Evolutionary conservation across 768 basidiomycete species (phyloP), one percentile per base, ranked within the genome.

Genomic region (Tylopilus sp.): DNA sequence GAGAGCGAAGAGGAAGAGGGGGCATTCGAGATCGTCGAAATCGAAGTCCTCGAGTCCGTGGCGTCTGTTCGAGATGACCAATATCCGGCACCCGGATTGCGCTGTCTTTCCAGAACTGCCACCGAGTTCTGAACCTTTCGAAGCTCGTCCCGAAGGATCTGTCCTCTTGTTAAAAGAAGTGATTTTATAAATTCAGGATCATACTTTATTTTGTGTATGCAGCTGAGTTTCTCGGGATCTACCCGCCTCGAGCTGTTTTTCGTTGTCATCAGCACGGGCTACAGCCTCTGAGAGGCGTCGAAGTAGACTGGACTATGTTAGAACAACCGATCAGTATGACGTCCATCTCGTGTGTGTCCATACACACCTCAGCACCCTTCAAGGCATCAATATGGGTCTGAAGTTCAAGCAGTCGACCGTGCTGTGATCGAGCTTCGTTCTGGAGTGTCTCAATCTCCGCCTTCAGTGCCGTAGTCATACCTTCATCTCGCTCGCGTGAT

Each of bases 81-180:
- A 69, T 95, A 98, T 18, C 95, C 93, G 8, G 94, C 87, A 20
- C 95, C 95, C 0, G 95, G 93, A 65, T 91, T 91, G 23, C 95
- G 82, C 60, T 95, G 91, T 42, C 85, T 80, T 62, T 98, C 95
- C 23, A 98, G 75, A 25, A 98, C 68, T 1, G 92, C 86, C 38
- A 89, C 90, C 18, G 94, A 95, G 1, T 88, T 90, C 68, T 98
- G 97, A 2, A 99, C 86, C 67, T 98, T 98, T 38, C 93, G 86
- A 41, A 99, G 71, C 65, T 99, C 95, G 47, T 98, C 97, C 9
- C 95, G 86, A 17, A 98, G 74, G 0, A 83, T 91, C 91, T 95
- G 63, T 40, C 28, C 35, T 47, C n/a, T 39, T 31, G 17, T 26
- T 59, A 25, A 65, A 61, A 20, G 42, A 38, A 26, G 21, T 17